Percentiles rank a stretch among this genome's conserved stretches.
phyloP scores from a whole-genome alignment of 208 protist genomes.

The Herpetomonas samuelpessoai region DNA sequence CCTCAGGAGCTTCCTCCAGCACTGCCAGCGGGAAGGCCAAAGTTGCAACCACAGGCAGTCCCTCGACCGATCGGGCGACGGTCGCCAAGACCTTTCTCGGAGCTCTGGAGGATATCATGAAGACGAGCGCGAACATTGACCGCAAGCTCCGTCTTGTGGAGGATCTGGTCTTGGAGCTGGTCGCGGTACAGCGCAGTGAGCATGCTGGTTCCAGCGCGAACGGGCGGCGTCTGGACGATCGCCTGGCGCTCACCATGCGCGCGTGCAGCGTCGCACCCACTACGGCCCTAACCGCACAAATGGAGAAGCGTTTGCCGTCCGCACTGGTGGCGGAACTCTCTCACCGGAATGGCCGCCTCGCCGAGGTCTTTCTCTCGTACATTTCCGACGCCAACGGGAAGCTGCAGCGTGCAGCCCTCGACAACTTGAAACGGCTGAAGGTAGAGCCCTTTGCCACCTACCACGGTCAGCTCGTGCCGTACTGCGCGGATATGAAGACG shows the following conservation, averaged over 20 bases:
- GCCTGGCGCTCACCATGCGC: slow-evolving; percentile 67
- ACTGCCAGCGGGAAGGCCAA: neutral
- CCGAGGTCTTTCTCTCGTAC: slow-evolving; percentile 43
- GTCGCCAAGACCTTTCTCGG: slow-evolving; percentile 81
- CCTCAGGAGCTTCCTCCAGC: neutral
- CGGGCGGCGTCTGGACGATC: slow-evolving; percentile 45
- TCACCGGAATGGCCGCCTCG: slow-evolving; percentile 37
- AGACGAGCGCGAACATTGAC: slow-evolving; percentile 29
- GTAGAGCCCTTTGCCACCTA: slow-evolving; percentile 64
- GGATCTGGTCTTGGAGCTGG: slow-evolving; percentile 67
- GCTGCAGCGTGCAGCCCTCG: slow-evolving; percentile 71
- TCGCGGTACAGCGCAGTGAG: slow-evolving; percentile 55
- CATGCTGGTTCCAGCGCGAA: slow-evolving; percentile 22
- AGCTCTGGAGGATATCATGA: slow-evolving; percentile 61
- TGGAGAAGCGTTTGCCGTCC: slow-evolving; percentile 18
- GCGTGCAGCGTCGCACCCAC: slow-evolving; percentile 51
- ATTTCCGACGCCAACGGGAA: slow-evolving; percentile 54
- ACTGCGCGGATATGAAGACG: slow-evolving; percentile 69
- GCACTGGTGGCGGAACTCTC: slow-evolving; percentile 16
- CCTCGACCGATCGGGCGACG: slow-evolving; percentile 65
- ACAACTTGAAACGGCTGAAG: slow-evolving; percentile 74
- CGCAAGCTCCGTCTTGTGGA: slow-evolving; percentile 53
- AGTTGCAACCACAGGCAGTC: slow-evolving; percentile 10
- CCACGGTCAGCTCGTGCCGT: slow-evolving; percentile 68
- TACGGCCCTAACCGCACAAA: slow-evolving; percentile 26